phyloP scores from a whole-genome alignment of 148 eudicot species.

The Rhododendron molle region DNA sequence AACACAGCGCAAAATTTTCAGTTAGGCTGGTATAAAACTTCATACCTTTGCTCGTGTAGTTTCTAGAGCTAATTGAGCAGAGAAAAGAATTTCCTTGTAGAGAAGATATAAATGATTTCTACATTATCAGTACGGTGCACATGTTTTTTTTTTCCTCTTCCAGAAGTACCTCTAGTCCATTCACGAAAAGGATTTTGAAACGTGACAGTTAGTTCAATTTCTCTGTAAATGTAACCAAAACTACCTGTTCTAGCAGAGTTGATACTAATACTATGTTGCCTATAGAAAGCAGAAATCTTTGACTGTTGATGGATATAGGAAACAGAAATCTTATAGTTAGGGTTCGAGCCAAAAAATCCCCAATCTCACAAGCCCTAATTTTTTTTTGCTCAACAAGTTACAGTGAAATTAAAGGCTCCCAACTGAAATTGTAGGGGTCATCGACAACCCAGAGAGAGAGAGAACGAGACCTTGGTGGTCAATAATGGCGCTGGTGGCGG shows the following conservation, averaged over 20 bases:
- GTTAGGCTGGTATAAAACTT: conserved; percentile 62
- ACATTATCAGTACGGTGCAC: not conserved
- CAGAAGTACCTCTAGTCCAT: not conserved
- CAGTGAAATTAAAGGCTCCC: too few relatives aligned
- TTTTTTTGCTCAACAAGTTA: too few relatives aligned
- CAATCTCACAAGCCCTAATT: too few relatives aligned
- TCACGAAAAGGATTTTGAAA: not conserved
- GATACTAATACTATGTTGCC: not conserved
- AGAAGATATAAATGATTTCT: not conserved
- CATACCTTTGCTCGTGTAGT: not conserved
- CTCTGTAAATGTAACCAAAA: not conserved
- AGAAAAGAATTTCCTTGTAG: not conserved
- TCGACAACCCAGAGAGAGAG: too few relatives aligned
- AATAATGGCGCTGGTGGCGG: too few relatives aligned
- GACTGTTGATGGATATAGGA: too few relatives aligned
- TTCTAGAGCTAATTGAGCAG: not conserved
- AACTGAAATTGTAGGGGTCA: too few relatives aligned
- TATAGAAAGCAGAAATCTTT: not conserved
- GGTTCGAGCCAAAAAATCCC: too few relatives aligned
- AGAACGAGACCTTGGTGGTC: too few relatives aligned
- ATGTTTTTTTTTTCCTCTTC: not conserved
- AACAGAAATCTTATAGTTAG: too few relatives aligned
- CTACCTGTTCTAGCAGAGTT: not conserved
- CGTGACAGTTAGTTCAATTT: not conserved
- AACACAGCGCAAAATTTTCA: conserved; percentile 76